Evolutionary conservation across 352 stramenopile species (phyloP), one percentile per base, ranked within the genome.

Genomic region (Globisporangium cederbergense): DNA sequence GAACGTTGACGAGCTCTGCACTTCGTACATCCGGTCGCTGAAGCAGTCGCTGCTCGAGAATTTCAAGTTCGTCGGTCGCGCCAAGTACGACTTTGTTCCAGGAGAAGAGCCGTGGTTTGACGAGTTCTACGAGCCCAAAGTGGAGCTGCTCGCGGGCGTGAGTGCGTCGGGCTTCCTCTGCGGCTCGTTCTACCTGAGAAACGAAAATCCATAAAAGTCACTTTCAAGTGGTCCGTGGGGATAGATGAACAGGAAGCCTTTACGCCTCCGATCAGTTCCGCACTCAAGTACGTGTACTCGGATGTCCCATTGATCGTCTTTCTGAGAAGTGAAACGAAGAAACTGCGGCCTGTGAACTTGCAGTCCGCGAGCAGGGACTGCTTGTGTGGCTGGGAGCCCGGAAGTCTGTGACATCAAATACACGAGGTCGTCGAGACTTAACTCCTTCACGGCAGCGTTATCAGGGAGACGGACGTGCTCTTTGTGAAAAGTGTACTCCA

Each of bases 141-240:
- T 40, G 34, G 34, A 40, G 36, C 9, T 50, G 53, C n/a, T 60
- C 53, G n/a, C 53, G n/a, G 53, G 52, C 10, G 36, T 59, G 32
- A 36, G 18, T 4, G 16, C 32, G n/a, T 59, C 34, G 1, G 34
- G 53, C 18, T 59, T 47, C 25, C 34, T 59, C 32, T 59, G 53
- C 34, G 53, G 53, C 53, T 42, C 34, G 53, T 36, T 36, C 36
- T 59, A n/a, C 20, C 7, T 54, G 18, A 14, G 3, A 2, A 7
- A 54, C 1, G 20, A 54, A 34, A 7, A 34, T 3, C 30, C 11
- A 13, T 46, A 13, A 46, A 13, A 13, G 3, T 40, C 11, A 13
- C 8, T 10, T 7, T 10, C 34, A 40, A 40, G 34, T 40, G 34
- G 3, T 10, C 8, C 34, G 8, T 40, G 34, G 34, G 34, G 11